These are phyloP conservation scores for Akanthomyces uredinophilus DNA, from an alignment of 2,329 filamentous ascomycete genomes.

Conservation along the genomic window DNA sequence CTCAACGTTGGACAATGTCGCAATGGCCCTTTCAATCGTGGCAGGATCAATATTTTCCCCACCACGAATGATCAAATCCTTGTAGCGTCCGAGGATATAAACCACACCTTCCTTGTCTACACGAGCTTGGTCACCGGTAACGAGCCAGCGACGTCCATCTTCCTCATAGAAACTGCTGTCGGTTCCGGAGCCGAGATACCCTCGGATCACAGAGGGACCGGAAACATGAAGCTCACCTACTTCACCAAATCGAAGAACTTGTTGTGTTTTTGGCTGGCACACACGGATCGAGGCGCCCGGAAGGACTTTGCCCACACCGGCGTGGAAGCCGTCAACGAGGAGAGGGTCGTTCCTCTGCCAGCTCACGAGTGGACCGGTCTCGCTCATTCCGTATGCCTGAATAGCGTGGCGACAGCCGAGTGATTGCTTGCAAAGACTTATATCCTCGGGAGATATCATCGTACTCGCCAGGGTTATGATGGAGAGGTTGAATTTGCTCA, in stretches of 20 bases:
- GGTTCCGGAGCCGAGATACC: constrained; percentile 27
- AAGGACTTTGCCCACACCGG: constrained; percentile 37
- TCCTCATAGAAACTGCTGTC: constrained; percentile 33
- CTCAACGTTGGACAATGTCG: constrained; percentile 26
- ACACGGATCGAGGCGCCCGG: constrained; percentile 35
- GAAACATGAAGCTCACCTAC: constrained; percentile 38
- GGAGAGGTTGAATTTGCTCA: constrained; percentile 25
- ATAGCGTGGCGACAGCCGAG: constrained; percentile 29
- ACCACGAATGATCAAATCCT: constrained; percentile 41
- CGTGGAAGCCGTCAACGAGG: constrained; percentile 29
- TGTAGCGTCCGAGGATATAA: constrained; percentile 37
- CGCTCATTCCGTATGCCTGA: constrained; percentile 43
- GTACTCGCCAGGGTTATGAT: constrained; percentile 33
- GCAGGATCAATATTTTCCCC: constrained; percentile 40
- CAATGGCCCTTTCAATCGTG: constrained; percentile 32
- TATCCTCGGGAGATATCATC: constrained; percentile 26
- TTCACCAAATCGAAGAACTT: constrained; percentile 26
- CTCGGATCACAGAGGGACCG: constrained; percentile 30
- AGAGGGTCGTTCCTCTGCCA: constrained; percentile 30
- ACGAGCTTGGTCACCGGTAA: constrained; percentile 36
- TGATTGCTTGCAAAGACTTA: constrained; percentile 27
- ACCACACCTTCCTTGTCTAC: constrained; percentile 35
- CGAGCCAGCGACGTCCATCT: constrained; percentile 30
- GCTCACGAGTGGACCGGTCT: constrained; percentile 37
- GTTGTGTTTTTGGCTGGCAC: constrained; percentile 28